Base-by-base conservation (phyloP, 2,329 filamentous ascomycete species). In the Alternaria brassicae region DNA sequence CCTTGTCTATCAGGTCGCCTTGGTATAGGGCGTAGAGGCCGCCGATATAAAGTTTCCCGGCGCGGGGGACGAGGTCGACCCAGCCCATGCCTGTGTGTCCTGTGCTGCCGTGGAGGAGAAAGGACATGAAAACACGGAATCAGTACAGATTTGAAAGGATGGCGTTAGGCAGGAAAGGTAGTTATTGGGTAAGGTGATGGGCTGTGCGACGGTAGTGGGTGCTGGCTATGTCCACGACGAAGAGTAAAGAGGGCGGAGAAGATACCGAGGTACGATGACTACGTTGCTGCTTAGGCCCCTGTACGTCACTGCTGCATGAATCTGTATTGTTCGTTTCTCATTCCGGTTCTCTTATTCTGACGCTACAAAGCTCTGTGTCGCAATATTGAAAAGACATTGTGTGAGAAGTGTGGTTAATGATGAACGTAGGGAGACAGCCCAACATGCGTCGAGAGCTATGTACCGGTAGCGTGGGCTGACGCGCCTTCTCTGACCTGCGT, bases 1-100 rank as follows among this genome's bases (percentile, higher is more conserved):
- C 72, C 3, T 65, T 62, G 9, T 61, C 53, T 50, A 77, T 73
- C 8, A 79, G 68, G 59, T 78, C 71, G 3, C 73, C 74, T 58
- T 79, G 75, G 62, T 80, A 80, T 2, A 81, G 65, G 1, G 78
- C 79, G 56, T 79, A 76, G 3, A 81, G 68, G 28, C 79, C 79
- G 57, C 79, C 79, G 48, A 80, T 80, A 71, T 77, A 78, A 28
- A 80, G 69, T 17, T 71, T 71, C 3, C 70, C 67, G 3, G 71
- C 67, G 6, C 72, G 67, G 0, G 78, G 78, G 6, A 80, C 68
- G 17, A 63, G 66, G 51, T 80, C 78, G 23, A 80, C 70, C 72
- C 74, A 77, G 56, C 77, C 77, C 73, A 79, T 76, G 28, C 65
- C 66, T 48, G 70, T 72, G 60, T 71, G 65, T 39, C 62, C 58